These are phyloP conservation scores for Trypanosoma lewisi DNA, from an alignment of 208 protist genomes.

Conservation along the genomic window DNA sequence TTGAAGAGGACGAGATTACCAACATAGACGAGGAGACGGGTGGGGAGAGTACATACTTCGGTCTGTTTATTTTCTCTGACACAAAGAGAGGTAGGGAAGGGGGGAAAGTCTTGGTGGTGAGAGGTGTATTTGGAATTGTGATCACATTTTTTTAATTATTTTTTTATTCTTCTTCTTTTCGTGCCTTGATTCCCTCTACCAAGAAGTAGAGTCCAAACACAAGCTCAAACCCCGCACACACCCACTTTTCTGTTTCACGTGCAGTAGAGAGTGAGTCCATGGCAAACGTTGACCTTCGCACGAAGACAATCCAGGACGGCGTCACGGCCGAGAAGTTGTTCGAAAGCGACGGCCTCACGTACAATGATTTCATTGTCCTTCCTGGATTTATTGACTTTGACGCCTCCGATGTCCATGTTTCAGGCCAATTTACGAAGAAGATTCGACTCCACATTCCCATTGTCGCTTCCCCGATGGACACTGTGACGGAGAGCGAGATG, in stretches of 20 bases:
- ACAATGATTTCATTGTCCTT: constrained; percentile 94
- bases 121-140: too few relatives aligned
- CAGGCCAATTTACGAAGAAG: constrained; percentile 85
- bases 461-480: constrained; percentile 96
- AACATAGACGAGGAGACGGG: too few relatives aligned
- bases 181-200: background rate
- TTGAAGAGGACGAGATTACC: too few relatives aligned
- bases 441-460: constrained; percentile 92
- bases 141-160: too few relatives aligned
- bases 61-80: too few relatives aligned
- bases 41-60: too few relatives aligned
- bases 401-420: constrained; percentile 81
- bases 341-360: constrained; percentile 81
- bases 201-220: too few relatives aligned
- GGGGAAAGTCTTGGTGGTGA: too few relatives aligned
- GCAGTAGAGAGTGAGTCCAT: constrained; percentile 6
- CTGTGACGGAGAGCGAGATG: constrained; percentile 93
- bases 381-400: constrained; percentile 95
- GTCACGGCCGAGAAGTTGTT: constrained; percentile 86
- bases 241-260: too few relatives aligned
- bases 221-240: too few relatives aligned
- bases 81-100: too few relatives aligned
- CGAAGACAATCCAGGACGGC: constrained; percentile 84
- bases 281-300: constrained; percentile 51
- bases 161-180: too few relatives aligned